Evolutionary conservation across 2,329 filamentous ascomycete genomes (phyloP).

Genomic region (Pyrenochaeta sp.): DNA sequence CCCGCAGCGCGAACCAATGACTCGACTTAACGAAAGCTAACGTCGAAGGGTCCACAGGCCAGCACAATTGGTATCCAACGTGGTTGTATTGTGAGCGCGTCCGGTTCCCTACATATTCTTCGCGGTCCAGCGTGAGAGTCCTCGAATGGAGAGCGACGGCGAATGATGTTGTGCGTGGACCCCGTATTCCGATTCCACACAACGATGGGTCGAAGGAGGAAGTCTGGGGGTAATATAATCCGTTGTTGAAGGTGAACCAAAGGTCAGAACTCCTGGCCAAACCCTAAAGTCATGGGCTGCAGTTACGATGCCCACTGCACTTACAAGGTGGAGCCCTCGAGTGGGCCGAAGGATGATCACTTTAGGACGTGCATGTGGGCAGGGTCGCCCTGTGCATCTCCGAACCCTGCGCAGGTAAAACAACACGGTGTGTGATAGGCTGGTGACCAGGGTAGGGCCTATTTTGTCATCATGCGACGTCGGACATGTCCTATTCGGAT

Average conservation of each 20-base stretch:
- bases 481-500: constrained; percentile 11
- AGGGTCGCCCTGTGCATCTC: constrained; percentile 16
- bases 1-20: neutral
- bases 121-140: neutral
- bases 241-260: neutral
- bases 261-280: constrained; percentile 8
- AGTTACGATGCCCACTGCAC: constrained; percentile 10
- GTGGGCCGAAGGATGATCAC: constrained; percentile 23
- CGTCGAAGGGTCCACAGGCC: neutral
- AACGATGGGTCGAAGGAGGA: constrained; percentile 7
- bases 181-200: neutral
- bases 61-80: neutral
- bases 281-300: constrained; percentile 13
- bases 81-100: constrained; percentile 5
- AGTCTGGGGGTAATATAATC: constrained; percentile 11
- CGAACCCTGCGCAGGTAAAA: constrained; percentile 13
- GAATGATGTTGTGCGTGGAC: neutral
- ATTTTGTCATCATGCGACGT: constrained; percentile 10
- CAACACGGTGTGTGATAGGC: constrained; percentile 7
- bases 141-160: neutral
- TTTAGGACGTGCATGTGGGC: constrained; percentile 24
- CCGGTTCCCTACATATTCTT: constrained; percentile 10
- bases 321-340: constrained; percentile 17
- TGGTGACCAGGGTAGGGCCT: constrained; percentile 7
- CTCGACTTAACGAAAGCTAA: no score